Base-by-base conservation (phyloP, 345 rosid species). In the Limnanthes douglasii region DNA sequence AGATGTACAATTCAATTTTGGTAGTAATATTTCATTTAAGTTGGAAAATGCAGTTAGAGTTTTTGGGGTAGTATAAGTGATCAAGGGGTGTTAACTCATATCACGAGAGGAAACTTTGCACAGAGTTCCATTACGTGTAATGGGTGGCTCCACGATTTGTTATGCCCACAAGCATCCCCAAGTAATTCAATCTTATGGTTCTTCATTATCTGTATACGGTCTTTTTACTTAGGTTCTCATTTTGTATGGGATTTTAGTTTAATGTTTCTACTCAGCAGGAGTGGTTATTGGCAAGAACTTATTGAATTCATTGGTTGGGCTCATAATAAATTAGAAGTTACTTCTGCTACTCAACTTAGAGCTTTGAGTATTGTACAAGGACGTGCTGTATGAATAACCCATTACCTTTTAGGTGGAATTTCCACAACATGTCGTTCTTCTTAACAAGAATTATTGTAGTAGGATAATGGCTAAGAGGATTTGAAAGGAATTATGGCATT, bases 31-130 rank as follows among this genome's bases (percentile, higher is more conserved):
- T 26, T 5, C 14, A 36, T 37, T 35, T 46, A 8, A 47, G 11
- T 33, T 34, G 24, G 5, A 13, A 42, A 41, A 32, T 28, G 20
- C 46, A 49, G 27, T 39, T 25, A 31, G 31, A 32, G n/a, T 15
- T 10, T 34, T 34, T 34, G 14, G 40, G 42, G 39, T 33, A 18
- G 27, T n/a, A 26, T 41, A 50, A 41, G 42, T 26, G 41, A 50
- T 49, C 26, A 23, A 49, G 17, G 11, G 27, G 17, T 21, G 29
- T 11, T 31, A 49, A 39, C 14, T 8, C 16, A 31, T 20, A 37
- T 31, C 40, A 26, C 6, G 0, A 3, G 34, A 46, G 27, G 18
- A 27, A 46, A 46, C 28, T 46, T 25, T 46, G 43, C n/a, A 1
- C 10, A 15, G 3, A 24, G 28, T 24, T 24, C 28, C 6, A 5